Percentiles rank a stretch among this genome's conserved stretches.
phyloP scores from a whole-genome alignment of 306 rosid species.

The Ceratonia siliqua region DNA sequence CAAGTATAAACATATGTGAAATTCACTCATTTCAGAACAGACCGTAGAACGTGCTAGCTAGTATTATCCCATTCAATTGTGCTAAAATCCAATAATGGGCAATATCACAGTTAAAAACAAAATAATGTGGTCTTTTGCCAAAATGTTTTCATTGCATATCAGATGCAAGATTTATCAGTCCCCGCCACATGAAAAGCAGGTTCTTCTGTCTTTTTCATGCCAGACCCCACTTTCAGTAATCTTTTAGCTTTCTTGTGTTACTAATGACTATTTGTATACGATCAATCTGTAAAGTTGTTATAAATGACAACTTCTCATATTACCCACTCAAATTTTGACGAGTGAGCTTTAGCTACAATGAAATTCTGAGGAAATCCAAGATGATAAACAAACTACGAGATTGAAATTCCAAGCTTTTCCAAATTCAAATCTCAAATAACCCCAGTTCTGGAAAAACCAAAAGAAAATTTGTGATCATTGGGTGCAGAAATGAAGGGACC shows the following conservation, averaged over 20 bases:
- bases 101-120: background rate
- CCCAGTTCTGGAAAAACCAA: background rate
- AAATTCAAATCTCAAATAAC: background rate
- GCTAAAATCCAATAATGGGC: background rate
- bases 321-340: background rate
- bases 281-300: background rate
- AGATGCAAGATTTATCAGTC: conserved; percentile 23
- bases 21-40: conserved; percentile 20
- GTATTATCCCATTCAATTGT: background rate
- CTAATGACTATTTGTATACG: background rate
- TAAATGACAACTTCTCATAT: background rate
- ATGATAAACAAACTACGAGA: background rate
- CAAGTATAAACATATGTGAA: background rate
- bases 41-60: background rate
- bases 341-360: background rate
- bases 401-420: conserved; percentile 23
- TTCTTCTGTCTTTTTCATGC: conserved; percentile 12
- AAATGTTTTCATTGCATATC: background rate
- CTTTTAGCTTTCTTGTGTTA: background rate
- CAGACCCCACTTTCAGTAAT: conserved; percentile 15
- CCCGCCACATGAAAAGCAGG: conserved; percentile 5
- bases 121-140: background rate
- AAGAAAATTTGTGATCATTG: background rate
- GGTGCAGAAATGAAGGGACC: background rate
- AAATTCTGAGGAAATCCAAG: conserved; percentile 26